Base-by-base conservation (phyloP, 2,329 filamentous ascomycete genomes). In the Pseudocercospora musae region DNA sequence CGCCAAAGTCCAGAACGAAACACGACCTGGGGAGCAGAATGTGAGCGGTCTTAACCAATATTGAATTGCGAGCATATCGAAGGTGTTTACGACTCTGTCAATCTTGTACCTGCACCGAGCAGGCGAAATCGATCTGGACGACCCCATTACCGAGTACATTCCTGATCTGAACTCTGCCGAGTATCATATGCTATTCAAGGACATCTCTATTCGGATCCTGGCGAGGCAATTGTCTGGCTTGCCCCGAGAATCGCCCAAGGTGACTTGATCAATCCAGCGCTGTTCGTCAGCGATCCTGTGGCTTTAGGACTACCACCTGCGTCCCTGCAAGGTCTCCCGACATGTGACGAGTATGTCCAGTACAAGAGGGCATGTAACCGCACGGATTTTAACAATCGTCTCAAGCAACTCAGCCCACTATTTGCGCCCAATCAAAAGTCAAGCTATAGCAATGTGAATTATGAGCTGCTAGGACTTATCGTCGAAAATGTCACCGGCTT, bases 21-120 rank as follows among this genome's bases (percentile, higher is more conserved):
- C 73, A 1, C 73, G 77, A 1, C 75, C 75, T 5, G 77, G 77
- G 37, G 71, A 74, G 37, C 68, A 68, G 0, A 42, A 72, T 29
- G 75, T 80, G 37, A 75, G 76, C 37, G 72, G 74, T 10, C 71
- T 78, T 49, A 78, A 76, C 25, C 63, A 77, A 2, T 80, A 80
- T 63, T 73, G 78, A n/a, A 72, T 76, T 11, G 73, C 74, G 4
- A 72, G 68, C 2, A 70, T 73, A 58, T 78, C 78, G 5, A 80
- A 81, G 59, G 70, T 85, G 2, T 70, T 84, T 59, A 80, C 84
- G 1, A 78, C 78, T 1, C 78, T 87, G 54, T 81, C 82, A 2
- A 77, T 79, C 2, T 69, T 87, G 11, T 80, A 85, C 58, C 82
- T 82, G 56, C 81, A 85, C 2, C 81, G 85, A 27, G 77, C 80